phyloP scores from a whole-genome alignment of 257 asterid genomes.

The Solanum phureja region DNA sequence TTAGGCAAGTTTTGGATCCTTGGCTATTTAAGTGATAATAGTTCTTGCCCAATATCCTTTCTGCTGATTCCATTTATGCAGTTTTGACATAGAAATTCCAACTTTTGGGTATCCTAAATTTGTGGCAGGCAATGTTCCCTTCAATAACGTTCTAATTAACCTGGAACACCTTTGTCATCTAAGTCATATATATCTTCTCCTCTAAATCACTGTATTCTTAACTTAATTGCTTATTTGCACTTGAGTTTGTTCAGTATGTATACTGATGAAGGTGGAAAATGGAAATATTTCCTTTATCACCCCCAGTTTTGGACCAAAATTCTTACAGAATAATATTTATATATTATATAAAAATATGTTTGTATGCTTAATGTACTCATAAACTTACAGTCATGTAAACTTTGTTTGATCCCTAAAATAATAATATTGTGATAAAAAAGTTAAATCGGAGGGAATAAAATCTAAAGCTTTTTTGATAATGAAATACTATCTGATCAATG shows the following conservation, averaged over 20 bases:
- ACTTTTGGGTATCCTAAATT: not conserved
- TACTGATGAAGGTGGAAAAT: not conserved
- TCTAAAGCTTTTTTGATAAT: not conserved
- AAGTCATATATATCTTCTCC: not conserved
- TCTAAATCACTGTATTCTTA: not conserved
- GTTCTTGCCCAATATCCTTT: not conserved
- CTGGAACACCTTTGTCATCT: not conserved
- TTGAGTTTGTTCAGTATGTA: not conserved
- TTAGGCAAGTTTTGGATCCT: slow-evolving; percentile 48
- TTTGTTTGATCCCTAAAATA: not conserved
- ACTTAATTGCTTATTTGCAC: not conserved
- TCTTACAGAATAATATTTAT: not conserved
- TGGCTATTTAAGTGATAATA: not conserved
- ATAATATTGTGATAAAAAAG: not conserved
- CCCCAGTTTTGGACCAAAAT: not conserved
- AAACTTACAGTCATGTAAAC: not conserved
- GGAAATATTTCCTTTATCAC: not conserved
- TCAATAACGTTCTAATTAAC: not conserved
- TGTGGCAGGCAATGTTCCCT: not conserved
- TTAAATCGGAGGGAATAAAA: not conserved
- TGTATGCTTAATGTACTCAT: not conserved
- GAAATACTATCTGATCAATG: not conserved
- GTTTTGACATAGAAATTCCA: not conserved
- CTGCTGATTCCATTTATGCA: not conserved
- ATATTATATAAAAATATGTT: not conserved